These are phyloP conservation scores for Suhomyces guaymorum DNA, from an alignment of 1,139 yeast species.

Conservation along the genomic window DNA sequence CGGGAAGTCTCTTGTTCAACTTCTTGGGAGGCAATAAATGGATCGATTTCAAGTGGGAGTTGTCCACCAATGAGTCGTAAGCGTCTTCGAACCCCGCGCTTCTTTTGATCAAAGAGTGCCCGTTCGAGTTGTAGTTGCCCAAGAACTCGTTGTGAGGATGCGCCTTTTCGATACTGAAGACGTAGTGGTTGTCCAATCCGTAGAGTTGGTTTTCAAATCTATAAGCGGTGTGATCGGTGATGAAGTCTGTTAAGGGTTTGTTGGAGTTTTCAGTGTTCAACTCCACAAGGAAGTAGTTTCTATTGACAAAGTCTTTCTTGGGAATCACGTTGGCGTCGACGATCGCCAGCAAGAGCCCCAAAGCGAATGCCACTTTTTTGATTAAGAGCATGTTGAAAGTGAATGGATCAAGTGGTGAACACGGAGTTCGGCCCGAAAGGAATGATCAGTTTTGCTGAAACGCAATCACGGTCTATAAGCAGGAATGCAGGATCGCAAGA, in stretches of 20 bases:
- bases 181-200: constrained; percentile 60
- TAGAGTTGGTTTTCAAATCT: constrained; percentile 59
- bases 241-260: constrained; percentile 33
- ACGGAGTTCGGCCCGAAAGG: too few relatives aligned
- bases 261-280: constrained; percentile 36
- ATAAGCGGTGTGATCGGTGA: constrained; percentile 35
- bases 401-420: too few relatives aligned
- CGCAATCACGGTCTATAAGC: too few relatives aligned
- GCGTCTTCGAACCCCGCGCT: constrained; percentile 25
- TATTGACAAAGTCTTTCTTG: constrained; percentile 37
- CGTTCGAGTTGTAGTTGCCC: constrained; percentile 40
- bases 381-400: constrained; percentile 6
- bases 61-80: constrained; percentile 30
- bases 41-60: constrained; percentile 40
- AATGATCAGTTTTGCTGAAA: neutral
- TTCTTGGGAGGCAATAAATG: constrained; percentile 52
- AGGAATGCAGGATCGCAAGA: too few relatives aligned
- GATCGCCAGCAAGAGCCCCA: constrained; percentile 4
- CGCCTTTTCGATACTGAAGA: constrained; percentile 53
- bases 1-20: constrained; percentile 50
- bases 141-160: constrained; percentile 36
- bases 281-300: constrained; percentile 61
- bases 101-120: constrained; percentile 29
- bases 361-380: constrained; percentile 3
- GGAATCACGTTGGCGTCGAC: constrained; percentile 21